These are phyloP conservation scores for Xylariaceae sp. DNA, from an alignment of 2,329 filamentous ascomycete species.

Conservation along the genomic window DNA sequence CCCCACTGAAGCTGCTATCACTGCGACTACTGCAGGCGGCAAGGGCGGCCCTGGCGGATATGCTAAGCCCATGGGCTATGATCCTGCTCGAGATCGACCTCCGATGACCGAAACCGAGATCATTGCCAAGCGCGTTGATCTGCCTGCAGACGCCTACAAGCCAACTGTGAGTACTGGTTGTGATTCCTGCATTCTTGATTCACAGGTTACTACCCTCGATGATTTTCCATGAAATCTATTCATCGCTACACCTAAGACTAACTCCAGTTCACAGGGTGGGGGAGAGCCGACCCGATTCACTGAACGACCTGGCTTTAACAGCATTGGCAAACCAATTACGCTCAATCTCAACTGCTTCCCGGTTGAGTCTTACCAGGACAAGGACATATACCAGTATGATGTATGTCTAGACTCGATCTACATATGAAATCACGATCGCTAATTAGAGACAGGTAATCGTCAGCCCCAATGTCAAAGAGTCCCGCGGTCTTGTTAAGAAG, in stretches of 20 bases:
- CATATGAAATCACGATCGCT: conserved; percentile 3
- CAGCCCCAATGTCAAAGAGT: conserved; percentile 54
- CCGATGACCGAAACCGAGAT: conserved; percentile 25
- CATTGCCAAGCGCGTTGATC: conserved; percentile 47
- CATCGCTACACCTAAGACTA: conserved; percentile 6
- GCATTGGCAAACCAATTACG: conserved; percentile 45
- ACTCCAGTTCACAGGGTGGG: conserved; percentile 16
- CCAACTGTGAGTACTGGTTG: conserved; percentile 26
- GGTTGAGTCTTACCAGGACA: conserved; percentile 55
- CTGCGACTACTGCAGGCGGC: no score
- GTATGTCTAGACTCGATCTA: conserved; percentile 47
- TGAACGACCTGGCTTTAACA: conserved; percentile 53
- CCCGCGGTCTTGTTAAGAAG: conserved; percentile 63
- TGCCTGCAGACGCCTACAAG: conserved; percentile 54
- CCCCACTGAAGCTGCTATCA: not conserved
- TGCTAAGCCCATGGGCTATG: conserved; percentile 7
- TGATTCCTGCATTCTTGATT: not conserved
- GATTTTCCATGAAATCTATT: not conserved
- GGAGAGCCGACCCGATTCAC: conserved; percentile 32
- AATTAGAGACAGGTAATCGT: conserved; percentile 56
- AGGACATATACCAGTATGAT: conserved; percentile 77
- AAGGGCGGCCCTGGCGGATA: not conserved
- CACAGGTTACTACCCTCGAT: not conserved
- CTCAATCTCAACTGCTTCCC: conserved; percentile 72
- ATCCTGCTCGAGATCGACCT: conserved; percentile 18